phyloP scores from a whole-genome alignment of 192 early-diverging fungal genomes.

The Coemansia sp. region DNA sequence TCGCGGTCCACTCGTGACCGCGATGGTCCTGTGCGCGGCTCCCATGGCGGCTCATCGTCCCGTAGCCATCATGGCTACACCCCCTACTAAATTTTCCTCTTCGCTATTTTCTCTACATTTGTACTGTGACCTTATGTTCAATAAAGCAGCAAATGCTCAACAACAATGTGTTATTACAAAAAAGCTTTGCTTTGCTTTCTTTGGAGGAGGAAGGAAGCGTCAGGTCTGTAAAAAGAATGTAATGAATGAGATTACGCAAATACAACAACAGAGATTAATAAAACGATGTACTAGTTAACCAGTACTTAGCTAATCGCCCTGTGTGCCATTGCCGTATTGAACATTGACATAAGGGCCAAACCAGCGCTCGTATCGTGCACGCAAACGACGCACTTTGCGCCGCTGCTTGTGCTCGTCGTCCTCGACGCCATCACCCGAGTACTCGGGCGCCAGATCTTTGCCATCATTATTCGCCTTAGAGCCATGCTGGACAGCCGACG shows the following conservation, averaged over 20 bases:
- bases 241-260: not conserved
- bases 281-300: not conserved
- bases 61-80: constrained; percentile 42
- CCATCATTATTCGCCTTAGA: not conserved
- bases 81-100: constrained; percentile 27
- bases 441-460: not conserved
- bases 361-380: constrained; percentile 53
- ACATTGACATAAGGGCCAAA: constrained; percentile 51
- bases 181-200: no score
- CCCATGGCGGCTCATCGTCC: constrained; percentile 24
- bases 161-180: not conserved
- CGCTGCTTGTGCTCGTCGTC: constrained; percentile 37
- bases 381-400: constrained; percentile 45
- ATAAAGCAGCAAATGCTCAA: not conserved
- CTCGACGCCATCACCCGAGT: constrained; percentile 7
- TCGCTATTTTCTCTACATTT: not conserved
- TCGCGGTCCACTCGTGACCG: constrained; percentile 37
- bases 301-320: constrained; percentile 7
- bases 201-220: no score
- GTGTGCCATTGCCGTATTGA: constrained; percentile 26
- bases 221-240: no score
- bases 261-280: no score
- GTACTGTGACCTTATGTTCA: not conserved
- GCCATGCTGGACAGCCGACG: no score
- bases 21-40: constrained; percentile 42